Conservation (phyloP, 2,329 filamentous ascomycete genomes). For the Pseudogymnoascus sp. region DNA sequence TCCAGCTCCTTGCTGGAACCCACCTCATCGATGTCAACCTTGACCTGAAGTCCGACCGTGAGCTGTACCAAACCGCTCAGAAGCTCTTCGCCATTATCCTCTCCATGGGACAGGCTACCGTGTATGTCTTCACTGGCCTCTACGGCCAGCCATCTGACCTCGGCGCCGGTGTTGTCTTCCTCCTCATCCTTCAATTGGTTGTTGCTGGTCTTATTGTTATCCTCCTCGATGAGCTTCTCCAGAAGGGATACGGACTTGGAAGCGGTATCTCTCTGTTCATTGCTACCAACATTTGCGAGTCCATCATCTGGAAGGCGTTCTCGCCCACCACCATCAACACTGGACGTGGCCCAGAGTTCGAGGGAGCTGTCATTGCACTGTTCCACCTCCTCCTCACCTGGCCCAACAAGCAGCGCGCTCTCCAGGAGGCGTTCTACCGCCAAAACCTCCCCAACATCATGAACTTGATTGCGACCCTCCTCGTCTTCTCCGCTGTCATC, state of each 20-base stretch:
- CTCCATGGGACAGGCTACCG: conserved; percentile 93
- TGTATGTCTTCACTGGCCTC: conserved; percentile 96
- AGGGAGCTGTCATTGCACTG: conserved; percentile 94
- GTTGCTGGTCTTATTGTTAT: conserved; percentile 98
- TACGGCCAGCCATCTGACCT: conserved; percentile 96
- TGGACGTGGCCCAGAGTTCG: conserved; percentile 95
- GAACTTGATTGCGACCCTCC: conserved; percentile 89
- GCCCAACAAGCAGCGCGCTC: conserved; percentile 98
- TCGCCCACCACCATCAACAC: conserved; percentile 99
- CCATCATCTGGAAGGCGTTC: conserved; percentile 99
- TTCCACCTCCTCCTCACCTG: conserved; percentile 98
- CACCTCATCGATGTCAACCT: conserved; percentile 99
- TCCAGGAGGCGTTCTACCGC: conserved; percentile 97
- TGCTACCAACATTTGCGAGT: conserved; percentile 99
- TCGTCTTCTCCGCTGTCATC: conserved; percentile 95
- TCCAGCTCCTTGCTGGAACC: conserved; percentile 98
- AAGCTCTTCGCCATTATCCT: conserved; percentile 98
- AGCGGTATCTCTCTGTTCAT: conserved; percentile 99
- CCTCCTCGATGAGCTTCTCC: conserved; percentile 94
- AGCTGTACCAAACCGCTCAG: conserved; percentile 99
- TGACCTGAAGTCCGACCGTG: conserved; percentile 98
- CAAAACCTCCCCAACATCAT: conserved; percentile 99
- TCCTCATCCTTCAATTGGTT: conserved; percentile 95
- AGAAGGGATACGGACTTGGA: conserved; percentile 98
- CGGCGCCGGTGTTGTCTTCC: conserved; percentile 94